phyloP scores from a whole-genome alignment of 495 filamentous ascomycete species.

The Pyronema omphalodes region DNA sequence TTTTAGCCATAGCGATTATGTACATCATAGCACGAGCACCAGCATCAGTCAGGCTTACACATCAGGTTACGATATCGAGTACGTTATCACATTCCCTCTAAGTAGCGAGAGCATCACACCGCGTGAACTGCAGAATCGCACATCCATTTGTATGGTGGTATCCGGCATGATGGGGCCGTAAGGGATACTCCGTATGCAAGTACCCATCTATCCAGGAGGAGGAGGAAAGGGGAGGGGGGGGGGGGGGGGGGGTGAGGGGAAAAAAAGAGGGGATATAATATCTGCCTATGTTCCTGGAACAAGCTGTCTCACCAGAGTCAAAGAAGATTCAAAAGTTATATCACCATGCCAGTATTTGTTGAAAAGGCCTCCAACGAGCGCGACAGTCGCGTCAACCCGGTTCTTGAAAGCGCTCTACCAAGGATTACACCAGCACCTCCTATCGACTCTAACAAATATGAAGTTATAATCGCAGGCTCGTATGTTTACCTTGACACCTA shows the following conservation, averaged over 20 bases:
- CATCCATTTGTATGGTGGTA: not conserved
- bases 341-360: slow-evolving; percentile 13
- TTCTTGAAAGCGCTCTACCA: slow-evolving; percentile 12
- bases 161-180: not conserved
- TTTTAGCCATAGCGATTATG: too few relatives aligned
- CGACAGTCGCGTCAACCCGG: slow-evolving; percentile 12
- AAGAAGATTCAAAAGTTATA: not conserved
- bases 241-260: too few relatives aligned
- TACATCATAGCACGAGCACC: too few relatives aligned
- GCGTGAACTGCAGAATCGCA: not conserved
- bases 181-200: not conserved
- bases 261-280: too few relatives aligned
- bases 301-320: not conserved
- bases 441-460: slow-evolving; percentile 5
- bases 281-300: not conserved
- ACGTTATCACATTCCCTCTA: too few relatives aligned
- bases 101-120: too few relatives aligned
- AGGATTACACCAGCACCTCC: slow-evolving; percentile 11
- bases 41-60: too few relatives aligned
- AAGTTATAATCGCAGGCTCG: slow-evolving; percentile 17
- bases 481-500: not conserved
- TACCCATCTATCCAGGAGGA: not conserved
- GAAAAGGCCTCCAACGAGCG: slow-evolving; percentile 7
- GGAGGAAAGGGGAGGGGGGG: not conserved
- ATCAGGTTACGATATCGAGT: too few relatives aligned